These are phyloP conservation scores for Neurospora sp. DNA, from an alignment of 495 filamentous ascomycete genomes.

Conservation along the genomic window DNA sequence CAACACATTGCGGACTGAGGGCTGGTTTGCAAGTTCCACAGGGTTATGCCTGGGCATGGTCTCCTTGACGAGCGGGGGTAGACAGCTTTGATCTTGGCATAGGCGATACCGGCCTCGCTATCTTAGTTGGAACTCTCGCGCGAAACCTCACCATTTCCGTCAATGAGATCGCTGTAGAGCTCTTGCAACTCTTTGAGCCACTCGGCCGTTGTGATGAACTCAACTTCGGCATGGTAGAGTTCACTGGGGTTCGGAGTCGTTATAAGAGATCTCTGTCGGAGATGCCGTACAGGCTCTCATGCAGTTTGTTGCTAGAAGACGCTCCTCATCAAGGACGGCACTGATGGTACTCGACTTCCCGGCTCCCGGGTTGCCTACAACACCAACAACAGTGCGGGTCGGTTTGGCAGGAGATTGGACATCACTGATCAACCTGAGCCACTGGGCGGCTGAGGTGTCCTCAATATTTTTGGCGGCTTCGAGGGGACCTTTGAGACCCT, in stretches of 20 bases:
- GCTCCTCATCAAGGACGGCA: slow-evolving; percentile 45
- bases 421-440: slow-evolving; percentile 33
- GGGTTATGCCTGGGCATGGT: slow-evolving; percentile 34
- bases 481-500: slow-evolving; percentile 12
- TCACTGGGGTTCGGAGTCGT: slow-evolving; percentile 31
- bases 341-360: slow-evolving; percentile 54
- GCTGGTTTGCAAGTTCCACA: slow-evolving; percentile 29
- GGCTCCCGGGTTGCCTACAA: slow-evolving; percentile 50
- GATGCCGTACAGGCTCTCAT: slow-evolving; percentile 54
- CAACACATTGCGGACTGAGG: slow-evolving; percentile 34
- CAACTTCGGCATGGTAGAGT: slow-evolving; percentile 52
- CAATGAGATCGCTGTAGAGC: slow-evolving; percentile 45
- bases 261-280: slow-evolving; percentile 57
- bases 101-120: slow-evolving; percentile 48
- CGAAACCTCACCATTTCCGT: slow-evolving; percentile 30
- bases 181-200: slow-evolving; percentile 47
- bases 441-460: slow-evolving; percentile 16
- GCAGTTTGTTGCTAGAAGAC: slow-evolving; percentile 29
- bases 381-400: slow-evolving; percentile 40
- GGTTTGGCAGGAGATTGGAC: slow-evolving; percentile 16
- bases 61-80: slow-evolving; percentile 49
- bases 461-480: slow-evolving; percentile 1
- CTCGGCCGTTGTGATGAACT: slow-evolving; percentile 49
- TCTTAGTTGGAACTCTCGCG: slow-evolving; percentile 36
- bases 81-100: slow-evolving; percentile 57